Conservation (phyloP, 1,139 yeast genomes). For the Debaryomyces psychrophilus region DNA sequence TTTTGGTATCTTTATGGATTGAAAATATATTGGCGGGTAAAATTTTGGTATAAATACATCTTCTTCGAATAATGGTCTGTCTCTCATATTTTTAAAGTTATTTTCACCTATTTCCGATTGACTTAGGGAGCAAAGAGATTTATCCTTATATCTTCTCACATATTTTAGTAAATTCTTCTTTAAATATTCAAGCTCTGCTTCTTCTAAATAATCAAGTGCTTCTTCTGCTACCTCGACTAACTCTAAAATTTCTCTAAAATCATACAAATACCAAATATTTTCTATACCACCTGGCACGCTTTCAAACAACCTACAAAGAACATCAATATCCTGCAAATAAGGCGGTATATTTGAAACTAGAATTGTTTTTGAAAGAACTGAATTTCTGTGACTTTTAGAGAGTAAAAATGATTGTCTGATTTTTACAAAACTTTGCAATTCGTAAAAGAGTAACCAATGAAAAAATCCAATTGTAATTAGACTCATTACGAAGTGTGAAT, state of each 20-base stretch:
- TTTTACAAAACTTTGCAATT: constrained; percentile 49
- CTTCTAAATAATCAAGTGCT: constrained; percentile 46
- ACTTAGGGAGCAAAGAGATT: too few species aligned
- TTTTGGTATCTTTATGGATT: constrained; percentile 25
- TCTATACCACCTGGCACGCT: constrained; percentile 50
- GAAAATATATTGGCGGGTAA: constrained; percentile 38
- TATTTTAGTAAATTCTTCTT: constrained; percentile 16
- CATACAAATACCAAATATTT: constrained; percentile 54
- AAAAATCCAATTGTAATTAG: constrained; percentile 54
- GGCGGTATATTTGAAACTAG: constrained; percentile 54
- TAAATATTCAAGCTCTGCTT: constrained; percentile 24
- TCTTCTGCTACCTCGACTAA: constrained; percentile 35
- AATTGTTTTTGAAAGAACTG: constrained; percentile 41
- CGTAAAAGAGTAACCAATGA: constrained; percentile 54
- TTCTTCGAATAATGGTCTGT: background rate
- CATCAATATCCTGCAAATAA: constrained; percentile 29
- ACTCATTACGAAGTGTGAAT: constrained; percentile 59
- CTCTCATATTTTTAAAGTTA: background rate
- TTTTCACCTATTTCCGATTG: background rate
- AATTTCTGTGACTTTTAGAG: constrained; percentile 27
- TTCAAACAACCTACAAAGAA: constrained; percentile 30
- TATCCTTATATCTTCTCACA: background rate
- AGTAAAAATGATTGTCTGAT: constrained; percentile 45
- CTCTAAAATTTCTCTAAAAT: constrained; percentile 37
- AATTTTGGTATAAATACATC: constrained; percentile 21